phyloP scores from a whole-genome alignment of 371 early-diverging fungal species.

The Cokeromyces recurvatus region DNA sequence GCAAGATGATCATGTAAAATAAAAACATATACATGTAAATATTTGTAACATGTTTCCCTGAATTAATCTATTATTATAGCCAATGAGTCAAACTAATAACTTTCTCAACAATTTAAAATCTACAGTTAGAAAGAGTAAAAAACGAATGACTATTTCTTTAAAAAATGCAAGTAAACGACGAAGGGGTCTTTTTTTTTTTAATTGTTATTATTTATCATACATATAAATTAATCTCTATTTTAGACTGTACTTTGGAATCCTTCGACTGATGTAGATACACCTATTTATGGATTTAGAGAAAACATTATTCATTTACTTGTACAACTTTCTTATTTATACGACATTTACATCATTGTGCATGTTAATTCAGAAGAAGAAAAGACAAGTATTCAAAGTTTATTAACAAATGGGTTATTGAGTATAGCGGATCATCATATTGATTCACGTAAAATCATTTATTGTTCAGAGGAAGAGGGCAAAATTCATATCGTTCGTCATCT shows the following conservation, averaged over 20 bases:
- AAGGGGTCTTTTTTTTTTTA: too few relatives aligned
- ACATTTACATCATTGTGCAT: constrained; percentile 40
- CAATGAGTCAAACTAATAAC: too few relatives aligned
- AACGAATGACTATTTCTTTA: constrained; percentile 39
- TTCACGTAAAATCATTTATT: constrained; percentile 28
- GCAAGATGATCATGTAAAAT: background rate
- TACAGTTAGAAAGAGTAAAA: constrained; percentile 21
- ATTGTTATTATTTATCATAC: too few relatives aligned
- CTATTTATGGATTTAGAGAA: constrained; percentile 44
- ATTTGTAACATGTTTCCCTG: too few relatives aligned
- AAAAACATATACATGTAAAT: too few relatives aligned
- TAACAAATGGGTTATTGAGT: constrained; percentile 16
- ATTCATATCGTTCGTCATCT: constrained; percentile 47
- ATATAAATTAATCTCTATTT: too few relatives aligned
- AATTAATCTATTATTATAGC: too few relatives aligned
- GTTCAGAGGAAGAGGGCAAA: constrained; percentile 47
- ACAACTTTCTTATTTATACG: constrained; percentile 26
- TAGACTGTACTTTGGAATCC: constrained; percentile 51
- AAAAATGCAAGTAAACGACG: constrained; percentile 44
- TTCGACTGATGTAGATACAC: constrained; percentile 41
- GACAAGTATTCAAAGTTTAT: constrained; percentile 22
- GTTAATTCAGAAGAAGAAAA: constrained; percentile 36
- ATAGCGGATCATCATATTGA: constrained; percentile 17
- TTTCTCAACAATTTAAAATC: constrained; percentile 10
- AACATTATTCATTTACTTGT: constrained; percentile 23